A percentile compares a stretch with the other conserved stretches of the same genome.
Evolutionary conservation across 148 eudicot genomes (phyloP).

Genomic region (Silene conica): DNA sequence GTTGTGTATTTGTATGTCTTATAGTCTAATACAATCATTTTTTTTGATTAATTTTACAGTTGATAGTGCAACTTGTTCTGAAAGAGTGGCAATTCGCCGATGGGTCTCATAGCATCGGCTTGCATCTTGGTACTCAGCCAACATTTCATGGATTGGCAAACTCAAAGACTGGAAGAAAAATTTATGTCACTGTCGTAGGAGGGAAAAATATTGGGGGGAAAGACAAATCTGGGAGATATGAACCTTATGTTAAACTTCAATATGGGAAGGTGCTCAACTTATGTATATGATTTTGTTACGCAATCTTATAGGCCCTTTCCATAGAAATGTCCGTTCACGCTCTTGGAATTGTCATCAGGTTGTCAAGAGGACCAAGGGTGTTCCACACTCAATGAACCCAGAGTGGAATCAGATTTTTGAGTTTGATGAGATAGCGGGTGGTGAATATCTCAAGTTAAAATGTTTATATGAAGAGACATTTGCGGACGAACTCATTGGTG

Average conservation of each 20-base stretch:
- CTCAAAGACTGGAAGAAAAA: conserved; percentile 73
- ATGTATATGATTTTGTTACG: conserved; percentile 6
- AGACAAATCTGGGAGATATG: conserved; percentile 64
- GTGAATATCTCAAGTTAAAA: conserved; percentile 81
- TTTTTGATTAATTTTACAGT: conserved; percentile 39
- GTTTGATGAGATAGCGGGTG: conserved; percentile 87
- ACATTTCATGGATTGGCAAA: conserved; percentile 48
- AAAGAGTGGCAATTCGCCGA: conserved; percentile 96
- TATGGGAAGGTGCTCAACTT: conserved; percentile 75
- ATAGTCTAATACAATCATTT: conserved; percentile 13
- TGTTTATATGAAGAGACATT: conserved; percentile 75
- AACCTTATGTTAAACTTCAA: conserved; percentile 77
- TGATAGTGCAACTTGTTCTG: conserved; percentile 64
- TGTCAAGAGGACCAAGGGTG: conserved; percentile 52
- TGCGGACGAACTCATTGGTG: conserved; percentile 81
- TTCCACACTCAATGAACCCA: conserved; percentile 44
- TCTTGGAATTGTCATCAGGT: conserved; percentile 33
- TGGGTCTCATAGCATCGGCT: conserved; percentile 57
- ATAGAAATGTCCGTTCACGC: not conserved
- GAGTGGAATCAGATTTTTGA: conserved; percentile 87
- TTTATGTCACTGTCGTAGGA: conserved; percentile 62
- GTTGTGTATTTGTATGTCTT: conserved; percentile 1
- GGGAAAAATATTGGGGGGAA: conserved; percentile 69
- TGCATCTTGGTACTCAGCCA: conserved; percentile 42
- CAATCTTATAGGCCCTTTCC: not conserved